Evolutionary conservation across 169 alveolate species (phyloP).

Genomic region (Cryptosporidium felis): DNA sequence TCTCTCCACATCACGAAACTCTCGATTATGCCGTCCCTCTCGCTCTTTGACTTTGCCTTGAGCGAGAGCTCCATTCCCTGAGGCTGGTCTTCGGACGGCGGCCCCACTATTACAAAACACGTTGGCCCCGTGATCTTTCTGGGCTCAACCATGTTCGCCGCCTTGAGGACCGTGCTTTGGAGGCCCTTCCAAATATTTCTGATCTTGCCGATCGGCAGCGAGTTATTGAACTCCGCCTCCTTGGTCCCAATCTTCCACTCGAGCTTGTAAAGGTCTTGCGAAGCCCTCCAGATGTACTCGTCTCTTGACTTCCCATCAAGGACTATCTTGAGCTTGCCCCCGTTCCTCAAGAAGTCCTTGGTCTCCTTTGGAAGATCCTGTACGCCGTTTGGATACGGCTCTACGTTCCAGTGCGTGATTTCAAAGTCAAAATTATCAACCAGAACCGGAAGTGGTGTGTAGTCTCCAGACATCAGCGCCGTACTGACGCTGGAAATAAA

Average conservation of each 20-base stretch:
- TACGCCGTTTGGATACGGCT: constrained; percentile 91
- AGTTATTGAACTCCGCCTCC: constrained; percentile 80
- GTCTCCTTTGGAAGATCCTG: constrained; percentile 87
- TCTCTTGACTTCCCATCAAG: constrained; percentile 77
- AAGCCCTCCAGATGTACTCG: constrained; percentile 81
- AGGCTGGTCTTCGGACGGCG: constrained; percentile 91
- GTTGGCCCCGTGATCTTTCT: constrained; percentile 84
- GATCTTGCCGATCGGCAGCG: constrained; percentile 85
- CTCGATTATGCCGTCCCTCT: constrained; percentile 88
- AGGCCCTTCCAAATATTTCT: constrained; percentile 89
- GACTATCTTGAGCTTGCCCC: constrained; percentile 81
- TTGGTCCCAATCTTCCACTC: constrained; percentile 88
- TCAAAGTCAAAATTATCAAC: constrained; percentile 78
- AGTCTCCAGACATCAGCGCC: constrained; percentile 19
- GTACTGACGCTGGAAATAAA: constrained; percentile 25
- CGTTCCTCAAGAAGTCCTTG: constrained; percentile 86
- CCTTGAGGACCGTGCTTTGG: constrained; percentile 83
- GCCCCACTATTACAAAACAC: constrained; percentile 84
- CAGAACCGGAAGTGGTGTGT: constrained; percentile 6
- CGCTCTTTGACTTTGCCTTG: constrained; percentile 85
- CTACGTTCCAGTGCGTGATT: constrained; percentile 89
- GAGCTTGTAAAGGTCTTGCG: constrained; percentile 83
- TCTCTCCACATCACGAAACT: constrained; percentile 90
- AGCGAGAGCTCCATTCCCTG: constrained; percentile 88
- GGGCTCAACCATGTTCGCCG: constrained; percentile 86